phyloP scores from a whole-genome alignment of 2,329 filamentous ascomycete species.

The Karstenula rhodostoma region DNA sequence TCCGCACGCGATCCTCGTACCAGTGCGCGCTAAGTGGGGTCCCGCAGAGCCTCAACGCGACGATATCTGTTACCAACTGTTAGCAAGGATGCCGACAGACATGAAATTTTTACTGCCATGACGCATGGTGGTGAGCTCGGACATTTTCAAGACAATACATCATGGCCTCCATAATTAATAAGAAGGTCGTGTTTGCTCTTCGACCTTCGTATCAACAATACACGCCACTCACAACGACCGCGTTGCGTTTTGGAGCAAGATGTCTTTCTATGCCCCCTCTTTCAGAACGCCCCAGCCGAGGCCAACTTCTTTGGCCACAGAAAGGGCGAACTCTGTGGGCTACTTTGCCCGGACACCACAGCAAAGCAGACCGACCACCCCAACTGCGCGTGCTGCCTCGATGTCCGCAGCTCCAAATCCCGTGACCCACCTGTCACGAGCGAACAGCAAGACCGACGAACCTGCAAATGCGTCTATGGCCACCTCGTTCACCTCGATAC shows the following conservation, averaged over 20 bases:
- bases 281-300: constrained; percentile 21
- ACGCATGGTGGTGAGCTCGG: background rate
- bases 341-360: constrained; percentile 16
- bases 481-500: constrained; percentile 23
- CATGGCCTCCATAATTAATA: background rate
- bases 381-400: constrained; percentile 19
- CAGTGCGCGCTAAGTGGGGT: constrained; percentile 6
- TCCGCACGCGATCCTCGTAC: background rate
- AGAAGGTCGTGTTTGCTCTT: background rate
- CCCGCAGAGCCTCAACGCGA: constrained; percentile 12
- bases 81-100: background rate
- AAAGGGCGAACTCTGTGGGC: constrained; percentile 19
- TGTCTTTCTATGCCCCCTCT: constrained; percentile 24
- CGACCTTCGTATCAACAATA: background rate
- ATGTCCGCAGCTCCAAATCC: constrained; percentile 21
- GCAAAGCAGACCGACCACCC: constrained; percentile 18
- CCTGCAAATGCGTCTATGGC: background rate
- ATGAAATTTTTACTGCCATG: constrained; percentile 1
- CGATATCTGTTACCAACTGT: background rate
- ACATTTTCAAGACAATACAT: background rate
- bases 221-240: background rate
- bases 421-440: constrained; percentile 18
- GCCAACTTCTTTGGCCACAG: constrained; percentile 20
- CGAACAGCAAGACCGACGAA: constrained; percentile 17
- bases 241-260: constrained; percentile 4